Evolutionary conservation across 2,329 filamentous ascomycete species (phyloP).

Genomic region (Xylariaceae sp.): DNA sequence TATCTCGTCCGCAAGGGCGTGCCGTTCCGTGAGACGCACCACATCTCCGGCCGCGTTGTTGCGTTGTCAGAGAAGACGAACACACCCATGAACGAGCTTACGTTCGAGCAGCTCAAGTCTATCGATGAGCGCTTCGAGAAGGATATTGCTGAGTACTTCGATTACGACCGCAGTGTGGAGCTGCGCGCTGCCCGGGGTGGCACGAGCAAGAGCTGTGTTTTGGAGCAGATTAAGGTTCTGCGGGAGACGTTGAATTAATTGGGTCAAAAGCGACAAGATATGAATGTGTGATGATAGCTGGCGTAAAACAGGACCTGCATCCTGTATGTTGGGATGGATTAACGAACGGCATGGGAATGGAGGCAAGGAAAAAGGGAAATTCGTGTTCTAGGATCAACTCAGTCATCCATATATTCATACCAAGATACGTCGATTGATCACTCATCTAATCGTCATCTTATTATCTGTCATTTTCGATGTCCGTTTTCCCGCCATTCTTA

Average conservation of each 20-base stretch:
- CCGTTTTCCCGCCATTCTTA: conserved; percentile 35
- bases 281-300: neutral
- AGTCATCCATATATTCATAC: neutral
- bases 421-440: neutral
- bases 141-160: conserved; percentile 65
- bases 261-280: neutral
- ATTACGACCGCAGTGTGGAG: conserved; percentile 82
- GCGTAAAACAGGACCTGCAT: neutral
- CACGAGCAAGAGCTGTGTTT: conserved; percentile 64
- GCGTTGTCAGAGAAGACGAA: conserved; percentile 62
- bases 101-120: conserved; percentile 42
- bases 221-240: conserved; percentile 56
- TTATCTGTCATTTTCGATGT: conserved; percentile 23
- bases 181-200: conserved; percentile 64
- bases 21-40: conserved; percentile 78
- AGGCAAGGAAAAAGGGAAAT: neutral
- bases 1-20: conserved; percentile 66
- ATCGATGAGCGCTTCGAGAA: conserved; percentile 32
- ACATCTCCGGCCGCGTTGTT: conserved; percentile 71
- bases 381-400: neutral
- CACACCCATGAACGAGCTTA: conserved; percentile 67
- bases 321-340: neutral
- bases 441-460: neutral
- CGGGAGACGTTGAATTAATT: conserved; percentile 33
- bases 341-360: neutral